Conservation (phyloP, 192 early-diverging fungal species). For the Entomortierella parvispora region DNA sequence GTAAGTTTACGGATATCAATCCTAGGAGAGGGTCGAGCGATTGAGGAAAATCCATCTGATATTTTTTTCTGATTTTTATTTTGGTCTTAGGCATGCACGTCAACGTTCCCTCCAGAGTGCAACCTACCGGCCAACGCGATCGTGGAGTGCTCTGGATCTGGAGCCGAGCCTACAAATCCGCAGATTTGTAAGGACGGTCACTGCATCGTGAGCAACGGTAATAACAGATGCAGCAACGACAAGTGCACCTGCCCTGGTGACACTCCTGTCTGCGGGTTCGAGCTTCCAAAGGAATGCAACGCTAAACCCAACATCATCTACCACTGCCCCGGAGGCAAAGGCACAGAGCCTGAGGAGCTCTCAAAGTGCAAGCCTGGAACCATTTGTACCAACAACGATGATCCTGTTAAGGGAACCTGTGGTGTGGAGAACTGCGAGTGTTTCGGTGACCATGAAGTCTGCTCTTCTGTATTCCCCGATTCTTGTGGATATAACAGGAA, state of each 20-base stretch:
- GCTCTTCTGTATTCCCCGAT: too few species aligned
- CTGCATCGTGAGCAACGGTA: constrained; percentile 3
- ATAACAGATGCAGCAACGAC: constrained; percentile 1
- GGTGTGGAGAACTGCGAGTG: too few species aligned
- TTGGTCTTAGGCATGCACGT: constrained; percentile 1
- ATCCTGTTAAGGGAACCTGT: too few species aligned
- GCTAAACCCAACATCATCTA: background rate
- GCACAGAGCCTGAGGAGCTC: too few species aligned
- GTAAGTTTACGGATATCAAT: too few species aligned
- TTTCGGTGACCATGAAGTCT: too few species aligned
- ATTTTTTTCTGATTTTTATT: background rate
- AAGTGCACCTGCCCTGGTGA: constrained; percentile 8
- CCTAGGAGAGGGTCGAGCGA: too few species aligned
- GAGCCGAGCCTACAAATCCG: background rate
- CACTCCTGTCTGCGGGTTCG: background rate
- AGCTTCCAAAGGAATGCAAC: background rate
- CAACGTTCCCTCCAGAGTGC: constrained; percentile 4
- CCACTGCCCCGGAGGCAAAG: background rate
- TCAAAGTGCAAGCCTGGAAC: too few species aligned
- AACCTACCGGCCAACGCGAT: background rate
- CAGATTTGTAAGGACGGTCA: background rate
- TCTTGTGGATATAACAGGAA: too few species aligned
- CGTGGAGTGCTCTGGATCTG: background rate
- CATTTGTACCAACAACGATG: too few species aligned
- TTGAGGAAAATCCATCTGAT: background rate